Conservation (phyloP, 805 yeast species). For the Lipomyces orientalis region DNA sequence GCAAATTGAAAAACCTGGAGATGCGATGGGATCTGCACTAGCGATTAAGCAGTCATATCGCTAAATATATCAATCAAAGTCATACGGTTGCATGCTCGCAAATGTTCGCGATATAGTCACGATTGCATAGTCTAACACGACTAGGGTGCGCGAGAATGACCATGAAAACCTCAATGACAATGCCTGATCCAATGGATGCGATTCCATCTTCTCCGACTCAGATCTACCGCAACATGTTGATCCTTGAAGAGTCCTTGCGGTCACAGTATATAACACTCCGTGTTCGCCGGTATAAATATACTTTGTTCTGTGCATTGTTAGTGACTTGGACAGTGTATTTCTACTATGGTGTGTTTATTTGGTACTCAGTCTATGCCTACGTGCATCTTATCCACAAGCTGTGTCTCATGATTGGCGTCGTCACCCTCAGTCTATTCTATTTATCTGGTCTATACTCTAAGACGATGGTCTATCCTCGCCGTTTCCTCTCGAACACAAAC, state of each 20-base stretch:
- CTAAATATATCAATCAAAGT: neutral
- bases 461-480: constrained; percentile 80
- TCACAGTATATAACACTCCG: constrained; percentile 79
- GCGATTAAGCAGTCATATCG: no score
- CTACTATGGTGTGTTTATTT: constrained; percentile 43
- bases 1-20: neutral
- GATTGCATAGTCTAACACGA: neutral
- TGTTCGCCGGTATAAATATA: constrained; percentile 65
- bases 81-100: neutral
- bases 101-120: neutral
- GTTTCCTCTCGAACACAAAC: constrained; percentile 80
- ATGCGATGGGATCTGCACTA: neutral
- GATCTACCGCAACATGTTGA: constrained; percentile 78
- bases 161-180: neutral
- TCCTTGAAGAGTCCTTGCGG: constrained; percentile 84
- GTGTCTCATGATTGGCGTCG: constrained; percentile 61
- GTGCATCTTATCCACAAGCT: constrained; percentile 46
- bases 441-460: constrained; percentile 88
- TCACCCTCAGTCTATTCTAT: constrained; percentile 78
- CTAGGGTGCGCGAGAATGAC: constrained; percentile 2
- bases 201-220: constrained; percentile 48
- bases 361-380: constrained; percentile 48
- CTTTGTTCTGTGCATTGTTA: constrained; percentile 53
- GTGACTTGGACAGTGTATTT: constrained; percentile 42
- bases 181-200: constrained; percentile 26